Evolutionary conservation across 768 basidiomycete species (phyloP).

Genomic region (Xanthoconium purpureum): DNA sequence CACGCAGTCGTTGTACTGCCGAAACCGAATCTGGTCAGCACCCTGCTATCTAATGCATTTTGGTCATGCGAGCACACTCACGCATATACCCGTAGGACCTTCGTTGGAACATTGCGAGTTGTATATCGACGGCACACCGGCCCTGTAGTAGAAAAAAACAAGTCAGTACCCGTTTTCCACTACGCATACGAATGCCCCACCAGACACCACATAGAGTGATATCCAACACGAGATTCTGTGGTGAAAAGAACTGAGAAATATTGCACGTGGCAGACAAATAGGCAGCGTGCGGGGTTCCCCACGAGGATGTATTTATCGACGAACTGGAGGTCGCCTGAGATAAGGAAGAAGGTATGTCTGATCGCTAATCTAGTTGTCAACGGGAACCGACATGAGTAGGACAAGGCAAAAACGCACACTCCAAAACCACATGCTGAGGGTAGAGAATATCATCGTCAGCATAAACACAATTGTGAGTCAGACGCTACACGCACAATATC

Average conservation of each 20-base stretch:
- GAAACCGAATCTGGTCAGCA: background rate
- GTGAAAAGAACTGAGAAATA: constrained; percentile 43
- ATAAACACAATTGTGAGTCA: background rate
- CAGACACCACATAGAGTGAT: constrained; percentile 54
- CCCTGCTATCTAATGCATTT: background rate
- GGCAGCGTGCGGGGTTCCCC: constrained; percentile 45
- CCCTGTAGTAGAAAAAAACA: constrained; percentile 34
- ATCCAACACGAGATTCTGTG: constrained; percentile 52
- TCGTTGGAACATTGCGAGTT: constrained; percentile 38
- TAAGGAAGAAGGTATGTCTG: constrained; percentile 37
- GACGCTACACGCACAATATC: constrained; percentile 38
- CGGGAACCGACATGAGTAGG: constrained; percentile 2
- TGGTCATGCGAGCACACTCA: constrained; percentile 21
- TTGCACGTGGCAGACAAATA: constrained; percentile 43
- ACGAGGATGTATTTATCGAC: constrained; percentile 38
- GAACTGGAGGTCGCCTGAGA: constrained; percentile 29
- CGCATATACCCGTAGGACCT: constrained; percentile 42
- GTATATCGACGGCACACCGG: constrained; percentile 46
- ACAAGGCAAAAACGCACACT: constrained; percentile 30
- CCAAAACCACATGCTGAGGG: constrained; percentile 48
- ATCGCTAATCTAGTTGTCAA: constrained; percentile 30
- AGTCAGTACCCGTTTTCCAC: background rate
- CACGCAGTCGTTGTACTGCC: constrained; percentile 53
- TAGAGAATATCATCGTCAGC: background rate
- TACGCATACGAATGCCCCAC: constrained; percentile 26